These are phyloP conservation scores for Fraxinus paxiana DNA, from an alignment of 305 asterid species.

Conservation along the genomic window DNA sequence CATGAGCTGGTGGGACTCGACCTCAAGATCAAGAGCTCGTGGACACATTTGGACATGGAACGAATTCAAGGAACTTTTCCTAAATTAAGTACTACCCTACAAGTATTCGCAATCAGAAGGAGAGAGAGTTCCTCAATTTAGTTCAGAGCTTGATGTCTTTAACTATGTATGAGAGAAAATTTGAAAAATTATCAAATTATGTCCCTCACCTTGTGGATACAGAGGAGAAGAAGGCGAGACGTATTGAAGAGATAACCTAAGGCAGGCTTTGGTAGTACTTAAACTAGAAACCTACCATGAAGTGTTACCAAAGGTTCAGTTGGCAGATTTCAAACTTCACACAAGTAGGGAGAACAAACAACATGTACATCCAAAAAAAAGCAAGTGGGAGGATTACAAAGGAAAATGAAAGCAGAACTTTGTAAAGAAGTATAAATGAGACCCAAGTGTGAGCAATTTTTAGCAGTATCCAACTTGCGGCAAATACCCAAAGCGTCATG, in stretches of 20 bases:
- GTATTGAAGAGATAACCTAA: not conserved
- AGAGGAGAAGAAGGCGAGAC: not conserved
- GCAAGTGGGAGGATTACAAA: not conserved
- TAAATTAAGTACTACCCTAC: too few relatives aligned
- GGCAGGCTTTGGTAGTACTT: not conserved
- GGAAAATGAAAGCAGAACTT: too few relatives aligned
- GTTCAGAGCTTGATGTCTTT: not conserved
- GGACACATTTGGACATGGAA: too few relatives aligned
- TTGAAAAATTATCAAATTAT: not conserved
- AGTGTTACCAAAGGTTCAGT: too few relatives aligned
- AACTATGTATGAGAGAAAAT: not conserved
- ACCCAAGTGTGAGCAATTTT: not conserved
- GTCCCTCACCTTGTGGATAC: not conserved
- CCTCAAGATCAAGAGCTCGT: too few relatives aligned
- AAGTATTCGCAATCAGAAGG: not conserved
- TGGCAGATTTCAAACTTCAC: too few relatives aligned
- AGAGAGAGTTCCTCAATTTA: not conserved
- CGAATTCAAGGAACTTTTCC: too few relatives aligned
- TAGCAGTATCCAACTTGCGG: not conserved
- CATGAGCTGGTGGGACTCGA: too few relatives aligned
- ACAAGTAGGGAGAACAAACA: not conserved
- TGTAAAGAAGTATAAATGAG: not conserved
- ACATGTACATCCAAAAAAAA: not conserved
- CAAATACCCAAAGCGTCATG: too few relatives aligned
- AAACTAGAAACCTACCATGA: not conserved